Conservation (phyloP, 805 yeast genomes). For the Nakazawaea ambrosiae region DNA sequence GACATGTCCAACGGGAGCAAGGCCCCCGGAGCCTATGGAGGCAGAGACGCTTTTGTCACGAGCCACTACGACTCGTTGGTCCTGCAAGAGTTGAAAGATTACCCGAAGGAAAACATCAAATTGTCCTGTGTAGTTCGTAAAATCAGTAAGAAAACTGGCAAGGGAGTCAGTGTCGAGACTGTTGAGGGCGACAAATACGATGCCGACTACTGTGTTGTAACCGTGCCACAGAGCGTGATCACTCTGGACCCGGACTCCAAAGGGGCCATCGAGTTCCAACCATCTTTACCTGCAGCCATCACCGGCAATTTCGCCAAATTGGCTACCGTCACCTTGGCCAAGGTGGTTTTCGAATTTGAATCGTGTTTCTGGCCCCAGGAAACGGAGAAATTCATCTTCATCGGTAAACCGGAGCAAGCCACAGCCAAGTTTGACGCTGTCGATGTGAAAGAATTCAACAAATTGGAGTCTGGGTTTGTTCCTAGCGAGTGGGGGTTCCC, state of each 20-base stretch:
- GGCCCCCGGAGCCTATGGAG: constrained; percentile 19
- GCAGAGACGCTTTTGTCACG: constrained; percentile 25
- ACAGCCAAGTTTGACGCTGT: background rate
- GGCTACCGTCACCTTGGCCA: constrained; percentile 37
- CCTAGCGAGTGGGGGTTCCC: constrained; percentile 23
- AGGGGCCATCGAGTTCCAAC: constrained; percentile 28
- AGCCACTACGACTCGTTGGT: constrained; percentile 21
- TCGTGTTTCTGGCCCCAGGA: constrained; percentile 36
- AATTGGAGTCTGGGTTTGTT: background rate
- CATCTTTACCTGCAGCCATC: constrained; percentile 30
- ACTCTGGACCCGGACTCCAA: constrained; percentile 22
- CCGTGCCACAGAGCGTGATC: constrained; percentile 45
- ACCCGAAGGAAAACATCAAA: constrained; percentile 18
- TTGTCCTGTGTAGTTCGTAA: constrained; percentile 17
- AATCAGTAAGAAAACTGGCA: constrained; percentile 23
- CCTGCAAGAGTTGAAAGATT: constrained; percentile 20
- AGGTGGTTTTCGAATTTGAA: constrained; percentile 40
- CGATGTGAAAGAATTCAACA: background rate
- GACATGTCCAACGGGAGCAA: constrained; percentile 21
- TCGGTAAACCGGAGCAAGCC: constrained; percentile 23
- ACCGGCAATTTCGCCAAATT: constrained; percentile 21
- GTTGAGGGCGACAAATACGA: constrained; percentile 14
- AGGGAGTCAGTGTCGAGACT: constrained; percentile 15
- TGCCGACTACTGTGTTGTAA: constrained; percentile 36
- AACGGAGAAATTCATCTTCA: constrained; percentile 23